phyloP scores from a whole-genome alignment of 177 flowering plant genomes.

The Vitis hybrid region DNA sequence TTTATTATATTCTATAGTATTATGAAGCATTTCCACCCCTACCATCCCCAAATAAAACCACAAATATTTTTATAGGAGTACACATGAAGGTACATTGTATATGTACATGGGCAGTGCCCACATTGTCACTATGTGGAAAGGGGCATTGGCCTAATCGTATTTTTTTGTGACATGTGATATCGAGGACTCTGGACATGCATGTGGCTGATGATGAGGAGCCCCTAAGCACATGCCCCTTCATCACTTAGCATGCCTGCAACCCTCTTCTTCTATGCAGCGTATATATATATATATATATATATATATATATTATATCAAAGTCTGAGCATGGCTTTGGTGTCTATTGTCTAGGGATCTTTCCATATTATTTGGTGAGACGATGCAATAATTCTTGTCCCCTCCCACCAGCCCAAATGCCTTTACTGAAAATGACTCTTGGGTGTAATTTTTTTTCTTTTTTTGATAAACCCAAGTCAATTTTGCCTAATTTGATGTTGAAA shows the following conservation, averaged over 20 bases:
- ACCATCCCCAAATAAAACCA: too few relatives aligned
- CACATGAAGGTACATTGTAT: too few relatives aligned
- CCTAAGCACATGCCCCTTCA: slow-evolving; percentile 33
- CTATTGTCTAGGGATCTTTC: slow-evolving; percentile 50
- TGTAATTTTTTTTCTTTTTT: neutral
- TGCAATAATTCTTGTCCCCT: slow-evolving; percentile 33
- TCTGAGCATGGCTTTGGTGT: slow-evolving; percentile 17
- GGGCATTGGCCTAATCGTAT: too few relatives aligned
- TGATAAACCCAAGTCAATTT: too few relatives aligned
- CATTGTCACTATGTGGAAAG: too few relatives aligned
- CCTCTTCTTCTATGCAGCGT: neutral
- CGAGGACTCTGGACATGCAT: slow-evolving; percentile 21
- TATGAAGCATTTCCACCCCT: too few relatives aligned
- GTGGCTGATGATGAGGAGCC: slow-evolving; percentile 23
- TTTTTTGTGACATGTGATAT: too few relatives aligned
- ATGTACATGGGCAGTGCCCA: too few relatives aligned
- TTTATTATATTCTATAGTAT: too few relatives aligned
- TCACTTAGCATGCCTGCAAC: slow-evolving; percentile 24
- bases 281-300: slow-evolving; percentile 4
- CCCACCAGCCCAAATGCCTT: slow-evolving; percentile 2
- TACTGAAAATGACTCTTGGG: neutral
- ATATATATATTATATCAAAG: slow-evolving; percentile 15
- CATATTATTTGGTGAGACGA: slow-evolving; percentile 33
- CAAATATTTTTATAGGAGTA: too few relatives aligned
- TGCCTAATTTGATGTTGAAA: too few relatives aligned